A percentile compares a stretch with the other conserved stretches of the same genome.
Evolutionary conservation across 2,329 filamentous ascomycete species (phyloP).

Genomic region (Colletotrichum cordylinicola): DNA sequence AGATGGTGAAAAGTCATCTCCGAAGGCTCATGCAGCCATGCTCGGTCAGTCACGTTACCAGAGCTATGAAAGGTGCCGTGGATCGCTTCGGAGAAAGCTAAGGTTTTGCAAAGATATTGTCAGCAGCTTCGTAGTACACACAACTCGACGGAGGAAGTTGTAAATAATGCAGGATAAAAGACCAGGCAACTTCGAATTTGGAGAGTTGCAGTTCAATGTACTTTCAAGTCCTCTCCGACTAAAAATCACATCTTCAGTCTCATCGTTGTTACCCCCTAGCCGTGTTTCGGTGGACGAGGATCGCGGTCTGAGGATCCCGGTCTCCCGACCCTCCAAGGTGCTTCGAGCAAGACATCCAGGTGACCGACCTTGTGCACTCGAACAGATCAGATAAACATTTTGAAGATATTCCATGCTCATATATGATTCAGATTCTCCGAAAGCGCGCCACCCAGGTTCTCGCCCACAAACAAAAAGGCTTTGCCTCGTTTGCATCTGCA

Average conservation of each 20-base stretch:
- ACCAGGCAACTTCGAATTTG: neutral
- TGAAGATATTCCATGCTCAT: fast-evolving
- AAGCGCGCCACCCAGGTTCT: neutral
- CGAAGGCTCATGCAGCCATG: neutral
- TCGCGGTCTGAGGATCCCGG: neutral
- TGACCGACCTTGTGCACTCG: neutral
- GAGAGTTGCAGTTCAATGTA: neutral
- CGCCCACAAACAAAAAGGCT: neutral
- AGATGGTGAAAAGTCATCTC: neutral
- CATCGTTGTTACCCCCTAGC: fast-evolving
- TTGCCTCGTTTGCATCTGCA: fast-evolving
- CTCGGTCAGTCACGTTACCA: neutral
- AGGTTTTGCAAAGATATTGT: neutral
- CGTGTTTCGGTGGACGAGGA: neutral
- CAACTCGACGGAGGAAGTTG: fast-evolving
- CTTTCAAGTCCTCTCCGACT: neutral
- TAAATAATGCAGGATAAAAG: fast-evolving
- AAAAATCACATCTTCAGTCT: neutral
- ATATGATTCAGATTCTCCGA: neutral
- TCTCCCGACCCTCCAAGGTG: neutral
- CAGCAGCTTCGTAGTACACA: neutral
- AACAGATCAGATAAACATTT: neutral
- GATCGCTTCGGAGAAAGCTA: neutral
- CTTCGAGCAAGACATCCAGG: neutral
- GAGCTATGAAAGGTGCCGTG: neutral